A percentile compares a stretch with the other conserved stretches of the same genome.
phyloP scores from a whole-genome alignment of 768 basidiomycete species.

The Russula brevipes region DNA sequence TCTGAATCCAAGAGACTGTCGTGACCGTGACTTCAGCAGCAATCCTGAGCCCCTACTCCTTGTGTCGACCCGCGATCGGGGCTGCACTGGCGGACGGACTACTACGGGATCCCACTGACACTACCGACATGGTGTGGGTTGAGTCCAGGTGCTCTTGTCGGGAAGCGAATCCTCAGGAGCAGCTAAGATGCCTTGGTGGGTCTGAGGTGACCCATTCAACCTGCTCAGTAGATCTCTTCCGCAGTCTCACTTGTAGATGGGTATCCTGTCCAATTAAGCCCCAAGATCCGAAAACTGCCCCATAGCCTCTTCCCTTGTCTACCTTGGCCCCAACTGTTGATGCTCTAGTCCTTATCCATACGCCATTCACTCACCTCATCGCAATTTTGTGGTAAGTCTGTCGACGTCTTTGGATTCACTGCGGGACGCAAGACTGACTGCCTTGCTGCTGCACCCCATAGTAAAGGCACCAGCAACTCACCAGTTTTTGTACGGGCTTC shows the following conservation, averaged over 20 bases:
- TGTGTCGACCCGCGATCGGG: conserved; percentile 39
- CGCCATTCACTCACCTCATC: background rate
- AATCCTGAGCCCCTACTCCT: conserved; percentile 32
- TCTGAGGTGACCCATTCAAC: too few species aligned
- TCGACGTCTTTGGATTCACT: conserved; percentile 34
- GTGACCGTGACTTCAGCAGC: conserved; percentile 37
- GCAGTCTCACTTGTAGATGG: conserved; percentile 32
- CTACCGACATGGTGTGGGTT: background rate
- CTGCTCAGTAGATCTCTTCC: background rate
- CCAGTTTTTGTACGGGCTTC: conserved; percentile 57
- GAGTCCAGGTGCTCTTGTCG: too few species aligned
- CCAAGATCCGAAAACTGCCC: conserved; percentile 33
- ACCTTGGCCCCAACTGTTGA: conserved; percentile 35
- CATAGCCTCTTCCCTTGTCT: conserved; percentile 35
- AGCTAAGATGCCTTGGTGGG: too few species aligned
- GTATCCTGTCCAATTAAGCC: conserved; percentile 35
- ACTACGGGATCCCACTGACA: conserved; percentile 28
- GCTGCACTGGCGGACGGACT: conserved; percentile 41
- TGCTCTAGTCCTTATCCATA: background rate
- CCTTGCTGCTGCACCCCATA: too few species aligned
- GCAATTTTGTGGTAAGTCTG: conserved; percentile 30
- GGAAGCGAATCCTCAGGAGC: too few species aligned
- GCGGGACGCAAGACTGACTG: conserved; percentile 46
- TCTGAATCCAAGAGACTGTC: conserved; percentile 31
- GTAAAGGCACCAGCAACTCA: conserved; percentile 42